phyloP scores from a whole-genome alignment of 768 basidiomycete genomes.

The Austroboletus festivus region DNA sequence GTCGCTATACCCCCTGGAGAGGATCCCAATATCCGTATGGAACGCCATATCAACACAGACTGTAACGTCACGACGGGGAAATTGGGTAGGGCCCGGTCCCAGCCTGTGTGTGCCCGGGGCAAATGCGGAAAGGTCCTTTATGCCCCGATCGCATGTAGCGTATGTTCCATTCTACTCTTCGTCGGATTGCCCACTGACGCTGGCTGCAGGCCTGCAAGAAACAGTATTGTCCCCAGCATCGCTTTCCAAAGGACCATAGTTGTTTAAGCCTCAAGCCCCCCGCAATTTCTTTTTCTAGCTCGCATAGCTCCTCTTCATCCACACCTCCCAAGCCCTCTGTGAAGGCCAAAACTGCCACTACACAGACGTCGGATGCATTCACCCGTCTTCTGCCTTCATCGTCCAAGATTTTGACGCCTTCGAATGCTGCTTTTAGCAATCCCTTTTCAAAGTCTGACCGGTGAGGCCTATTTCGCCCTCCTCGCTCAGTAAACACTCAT shows the following conservation, averaged over 20 bases:
- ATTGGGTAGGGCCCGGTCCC: constrained; percentile 42
- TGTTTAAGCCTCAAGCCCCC: constrained; percentile 37
- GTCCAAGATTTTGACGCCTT: constrained; percentile 12
- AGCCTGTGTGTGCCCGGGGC: constrained; percentile 55
- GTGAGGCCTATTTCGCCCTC: constrained; percentile 44
- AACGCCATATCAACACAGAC: constrained; percentile 61
- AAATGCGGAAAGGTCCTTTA: constrained; percentile 75
- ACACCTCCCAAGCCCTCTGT: constrained; percentile 5
- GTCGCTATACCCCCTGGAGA: constrained; percentile 73
- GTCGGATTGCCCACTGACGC: background rate
- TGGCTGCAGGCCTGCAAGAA: constrained; percentile 59
- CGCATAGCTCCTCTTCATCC: constrained; percentile 1
- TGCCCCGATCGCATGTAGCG: constrained; percentile 70
- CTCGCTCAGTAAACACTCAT: constrained; percentile 56
- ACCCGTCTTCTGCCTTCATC: constrained; percentile 1
- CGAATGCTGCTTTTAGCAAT: constrained; percentile 23
- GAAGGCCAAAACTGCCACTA: constrained; percentile 1
- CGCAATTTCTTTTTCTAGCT: constrained; percentile 12
- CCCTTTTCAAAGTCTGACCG: constrained; percentile 53
- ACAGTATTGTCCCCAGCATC: constrained; percentile 76
- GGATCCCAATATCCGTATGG: constrained; percentile 82
- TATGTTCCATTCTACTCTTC: constrained; percentile 38
- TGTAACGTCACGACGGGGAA: constrained; percentile 71
- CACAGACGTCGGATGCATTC: constrained; percentile 6
- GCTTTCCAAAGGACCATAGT: constrained; percentile 71